phyloP scores from a whole-genome alignment of 768 basidiomycete genomes.

The Gautieria morchelliformis region DNA sequence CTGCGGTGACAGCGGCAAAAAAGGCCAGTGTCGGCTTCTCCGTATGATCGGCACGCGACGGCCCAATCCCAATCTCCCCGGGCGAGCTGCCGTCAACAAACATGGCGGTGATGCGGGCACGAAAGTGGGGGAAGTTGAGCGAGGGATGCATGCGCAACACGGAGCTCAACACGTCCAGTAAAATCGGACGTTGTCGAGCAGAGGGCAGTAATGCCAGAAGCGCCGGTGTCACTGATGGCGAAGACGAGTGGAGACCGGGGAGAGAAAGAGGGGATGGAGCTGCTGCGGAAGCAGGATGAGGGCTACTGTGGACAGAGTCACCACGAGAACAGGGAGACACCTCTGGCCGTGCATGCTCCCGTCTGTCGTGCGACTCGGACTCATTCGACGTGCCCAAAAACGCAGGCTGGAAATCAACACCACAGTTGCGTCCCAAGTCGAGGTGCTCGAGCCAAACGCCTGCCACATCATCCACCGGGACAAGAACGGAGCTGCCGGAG shows the following conservation, averaged over 20 bases:
- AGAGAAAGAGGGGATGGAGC: conserved; percentile 8
- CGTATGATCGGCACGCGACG: conserved; percentile 8
- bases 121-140: conserved; percentile 40
- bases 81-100: conserved; percentile 24
- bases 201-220: conserved; percentile 33
- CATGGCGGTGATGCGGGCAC: conserved; percentile 34
- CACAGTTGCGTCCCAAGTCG: conserved; percentile 24
- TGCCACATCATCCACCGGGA: conserved; percentile 47
- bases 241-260: conserved; percentile 15
- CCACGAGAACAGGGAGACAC: not conserved
- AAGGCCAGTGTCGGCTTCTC: conserved; percentile 36
- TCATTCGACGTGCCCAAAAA: conserved; percentile 2
- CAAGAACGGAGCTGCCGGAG: conserved; percentile 38
- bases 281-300: conserved; percentile 15
- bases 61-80: conserved; percentile 5
- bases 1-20: conserved; percentile 49
- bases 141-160: conserved; percentile 39
- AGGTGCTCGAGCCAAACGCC: conserved; percentile 54
- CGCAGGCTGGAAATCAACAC: conserved; percentile 8
- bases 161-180: conserved; percentile 31
- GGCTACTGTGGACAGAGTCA: conserved; percentile 8
- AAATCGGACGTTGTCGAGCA: conserved; percentile 26
- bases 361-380: conserved; percentile 14
- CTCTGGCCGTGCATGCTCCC: conserved; percentile 8
- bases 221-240: conserved; percentile 24